Evolutionary conservation across 345 rosid species (phyloP).

Genomic region (Salix udensis): DNA sequence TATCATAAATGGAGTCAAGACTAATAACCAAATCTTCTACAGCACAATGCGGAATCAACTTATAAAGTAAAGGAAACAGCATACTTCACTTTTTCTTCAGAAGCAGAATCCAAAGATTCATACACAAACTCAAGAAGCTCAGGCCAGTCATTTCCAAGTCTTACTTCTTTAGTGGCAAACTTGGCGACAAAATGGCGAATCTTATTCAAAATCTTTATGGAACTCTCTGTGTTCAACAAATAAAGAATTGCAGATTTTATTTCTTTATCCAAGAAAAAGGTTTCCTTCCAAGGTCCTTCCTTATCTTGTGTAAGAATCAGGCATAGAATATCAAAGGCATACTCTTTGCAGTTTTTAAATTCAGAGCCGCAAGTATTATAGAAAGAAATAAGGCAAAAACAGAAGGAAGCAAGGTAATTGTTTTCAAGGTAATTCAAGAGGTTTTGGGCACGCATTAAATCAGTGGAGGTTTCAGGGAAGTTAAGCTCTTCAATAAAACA

Average conservation of each 20-base stretch:
- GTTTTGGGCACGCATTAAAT: background rate
- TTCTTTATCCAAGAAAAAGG: background rate
- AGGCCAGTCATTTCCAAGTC: background rate
- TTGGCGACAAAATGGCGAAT: background rate
- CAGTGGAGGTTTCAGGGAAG: background rate
- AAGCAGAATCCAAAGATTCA: background rate
- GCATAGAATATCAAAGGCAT: background rate
- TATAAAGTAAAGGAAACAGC: background rate
- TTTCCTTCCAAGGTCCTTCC: background rate
- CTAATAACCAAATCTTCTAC: background rate
- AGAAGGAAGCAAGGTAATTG: background rate
- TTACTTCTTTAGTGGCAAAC: background rate
- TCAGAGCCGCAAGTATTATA: background rate
- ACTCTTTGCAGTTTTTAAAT: background rate
- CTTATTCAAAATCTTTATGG: background rate
- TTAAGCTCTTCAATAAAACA: background rate
- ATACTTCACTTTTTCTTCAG: background rate
- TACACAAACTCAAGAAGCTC: background rate
- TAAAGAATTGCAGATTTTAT: background rate
- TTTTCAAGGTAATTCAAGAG: background rate
- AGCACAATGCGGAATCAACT: background rate
- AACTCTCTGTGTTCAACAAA: background rate
- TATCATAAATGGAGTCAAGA: background rate
- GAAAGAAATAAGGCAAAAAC: background rate
- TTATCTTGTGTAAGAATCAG: background rate